Evolutionary conservation across 2,329 filamentous ascomycete genomes (phyloP).

Genomic region (Alternaria ethzedia): DNA sequence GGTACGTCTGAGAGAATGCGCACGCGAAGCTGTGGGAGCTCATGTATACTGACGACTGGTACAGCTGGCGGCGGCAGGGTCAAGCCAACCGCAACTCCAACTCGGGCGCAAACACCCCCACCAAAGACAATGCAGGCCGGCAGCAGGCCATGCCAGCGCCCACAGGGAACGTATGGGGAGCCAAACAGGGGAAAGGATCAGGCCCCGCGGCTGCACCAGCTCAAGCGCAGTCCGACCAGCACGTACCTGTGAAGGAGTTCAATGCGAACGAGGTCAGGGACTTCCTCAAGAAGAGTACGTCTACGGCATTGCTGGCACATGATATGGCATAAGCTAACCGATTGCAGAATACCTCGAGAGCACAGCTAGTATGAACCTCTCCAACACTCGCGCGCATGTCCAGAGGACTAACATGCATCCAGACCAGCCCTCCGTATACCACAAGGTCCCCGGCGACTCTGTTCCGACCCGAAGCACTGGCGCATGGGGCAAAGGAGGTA

Average conservation of each 20-base stretch:
- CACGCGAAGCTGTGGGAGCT: background rate
- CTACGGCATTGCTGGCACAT: no score
- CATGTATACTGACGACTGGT: constrained; percentile 18
- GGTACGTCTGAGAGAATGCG: constrained; percentile 27
- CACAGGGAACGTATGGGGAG: constrained; percentile 45
- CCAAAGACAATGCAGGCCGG: constrained; percentile 37
- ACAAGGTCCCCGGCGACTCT: constrained; percentile 51
- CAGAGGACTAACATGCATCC: constrained; percentile 24
- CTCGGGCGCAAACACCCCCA: constrained; percentile 43
- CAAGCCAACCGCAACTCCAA: constrained; percentile 40
- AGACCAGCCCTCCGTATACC: constrained; percentile 43
- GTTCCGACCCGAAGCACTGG: constrained; percentile 46
- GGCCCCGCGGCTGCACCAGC: constrained; percentile 20
- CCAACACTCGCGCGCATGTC: background rate
- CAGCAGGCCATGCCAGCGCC: constrained; percentile 41
- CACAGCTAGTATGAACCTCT: constrained; percentile 31
- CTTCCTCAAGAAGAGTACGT: constrained; percentile 51
- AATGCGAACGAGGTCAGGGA: constrained; percentile 53
- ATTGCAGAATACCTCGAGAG: constrained; percentile 37
- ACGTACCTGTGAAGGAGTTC: constrained; percentile 50
- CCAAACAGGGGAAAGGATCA: constrained; percentile 38
- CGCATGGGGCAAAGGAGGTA: constrained; percentile 51
- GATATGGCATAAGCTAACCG: constrained; percentile 25
- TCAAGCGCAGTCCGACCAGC: constrained; percentile 35
- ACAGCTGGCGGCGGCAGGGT: constrained; percentile 46